phyloP scores from a whole-genome alignment of 345 rosid genomes.

The Eucalyptus polyanthemos region DNA sequence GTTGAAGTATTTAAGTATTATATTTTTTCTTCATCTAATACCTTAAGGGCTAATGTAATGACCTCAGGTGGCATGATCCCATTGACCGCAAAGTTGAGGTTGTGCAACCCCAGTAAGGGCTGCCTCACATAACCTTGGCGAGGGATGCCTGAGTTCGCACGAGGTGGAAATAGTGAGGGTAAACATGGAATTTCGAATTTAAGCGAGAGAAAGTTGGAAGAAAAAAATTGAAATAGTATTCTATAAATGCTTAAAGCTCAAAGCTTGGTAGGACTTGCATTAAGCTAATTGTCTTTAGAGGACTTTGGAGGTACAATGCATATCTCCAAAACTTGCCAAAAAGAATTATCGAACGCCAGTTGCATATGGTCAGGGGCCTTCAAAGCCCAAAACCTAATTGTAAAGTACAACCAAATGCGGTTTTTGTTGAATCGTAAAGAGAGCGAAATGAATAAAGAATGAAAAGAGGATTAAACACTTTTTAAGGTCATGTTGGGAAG shows the following conservation, averaged over 20 bases:
- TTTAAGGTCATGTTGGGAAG: too few relatives aligned
- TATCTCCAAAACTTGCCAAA: rapidly evolving
- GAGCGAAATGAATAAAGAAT: not conserved
- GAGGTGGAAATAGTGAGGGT: too few relatives aligned
- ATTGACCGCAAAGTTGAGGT: rapidly evolving
- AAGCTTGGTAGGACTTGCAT: not conserved
- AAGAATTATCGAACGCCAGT: not conserved
- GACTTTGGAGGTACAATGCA: not conserved
- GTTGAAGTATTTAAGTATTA: not conserved
- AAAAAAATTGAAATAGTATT: not conserved
- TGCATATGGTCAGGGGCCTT: not conserved
- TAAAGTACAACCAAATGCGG: rapidly evolving
- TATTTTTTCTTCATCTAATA: too few relatives aligned
- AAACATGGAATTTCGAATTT: too few relatives aligned
- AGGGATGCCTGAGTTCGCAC: rapidly evolving
- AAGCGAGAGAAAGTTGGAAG: too few relatives aligned
- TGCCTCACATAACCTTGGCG: rapidly evolving
- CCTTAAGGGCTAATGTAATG: too few relatives aligned
- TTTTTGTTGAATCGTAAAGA: too few relatives aligned
- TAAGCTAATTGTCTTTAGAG: not conserved
- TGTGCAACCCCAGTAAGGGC: rapidly evolving
- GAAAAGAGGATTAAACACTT: not conserved
- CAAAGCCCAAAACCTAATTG: rapidly evolving
- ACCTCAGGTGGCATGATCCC: too few relatives aligned
- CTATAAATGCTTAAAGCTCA: not conserved